phyloP scores from a whole-genome alignment of 2,329 filamentous ascomycete species.

The Alternaria viburni region DNA sequence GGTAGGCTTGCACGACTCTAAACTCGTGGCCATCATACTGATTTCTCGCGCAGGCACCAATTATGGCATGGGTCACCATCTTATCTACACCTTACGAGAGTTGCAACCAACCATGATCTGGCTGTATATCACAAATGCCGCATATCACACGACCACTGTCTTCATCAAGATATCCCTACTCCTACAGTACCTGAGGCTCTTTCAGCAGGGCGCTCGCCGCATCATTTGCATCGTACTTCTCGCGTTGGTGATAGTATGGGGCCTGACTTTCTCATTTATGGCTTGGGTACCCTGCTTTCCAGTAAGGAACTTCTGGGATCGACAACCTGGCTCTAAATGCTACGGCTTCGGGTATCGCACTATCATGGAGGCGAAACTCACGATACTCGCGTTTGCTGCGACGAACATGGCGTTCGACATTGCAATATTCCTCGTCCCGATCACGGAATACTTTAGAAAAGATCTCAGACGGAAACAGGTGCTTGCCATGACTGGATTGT shows the following conservation, averaged over 20 bases:
- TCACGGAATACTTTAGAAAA: constrained; percentile 32
- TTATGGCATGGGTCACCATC: constrained; percentile 40
- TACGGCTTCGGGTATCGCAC: constrained; percentile 33
- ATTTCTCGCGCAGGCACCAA: constrained; percentile 23
- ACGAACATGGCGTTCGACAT: constrained; percentile 43
- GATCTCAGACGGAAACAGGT: constrained; percentile 31
- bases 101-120: constrained; percentile 26
- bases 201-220: constrained; percentile 27
- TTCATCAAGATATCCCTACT: constrained; percentile 45
- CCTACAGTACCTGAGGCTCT: constrained; percentile 43
- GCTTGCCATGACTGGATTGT: constrained; percentile 35
- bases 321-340: constrained; percentile 24
- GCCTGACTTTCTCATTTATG: constrained; percentile 35
- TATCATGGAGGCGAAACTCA: constrained; percentile 16
- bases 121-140: constrained; percentile 33
- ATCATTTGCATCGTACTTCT: constrained; percentile 22
- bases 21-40: neutral
- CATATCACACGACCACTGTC: constrained; percentile 37
- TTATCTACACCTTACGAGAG: constrained; percentile 21
- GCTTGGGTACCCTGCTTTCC: constrained; percentile 42
- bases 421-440: constrained; percentile 35
- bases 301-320: constrained; percentile 28
- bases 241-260: constrained; percentile 30
- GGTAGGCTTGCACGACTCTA: constrained; percentile 13
- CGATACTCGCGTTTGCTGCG: constrained; percentile 30